Evolutionary conservation across 129 eudicot species (phyloP).

Genomic region (Heracleum sosnowskyi): DNA sequence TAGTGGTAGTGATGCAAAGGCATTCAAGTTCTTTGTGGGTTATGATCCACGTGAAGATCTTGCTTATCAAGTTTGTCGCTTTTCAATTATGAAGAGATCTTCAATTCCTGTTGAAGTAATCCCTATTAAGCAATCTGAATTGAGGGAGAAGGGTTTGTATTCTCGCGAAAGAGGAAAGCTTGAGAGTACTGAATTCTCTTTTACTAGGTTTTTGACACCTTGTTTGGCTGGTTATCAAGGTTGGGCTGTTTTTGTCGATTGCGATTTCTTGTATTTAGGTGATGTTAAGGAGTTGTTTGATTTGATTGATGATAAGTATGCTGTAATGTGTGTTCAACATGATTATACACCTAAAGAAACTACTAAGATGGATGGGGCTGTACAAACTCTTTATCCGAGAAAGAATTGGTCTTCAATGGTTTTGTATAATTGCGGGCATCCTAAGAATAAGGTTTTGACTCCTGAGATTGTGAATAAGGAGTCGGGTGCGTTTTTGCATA

Average conservation of each 20-base stretch:
- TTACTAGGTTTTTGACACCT: constrained; percentile 20
- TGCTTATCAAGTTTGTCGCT: constrained; percentile 65
- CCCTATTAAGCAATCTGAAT: constrained; percentile 71
- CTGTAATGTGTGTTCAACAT: constrained; percentile 88
- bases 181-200: constrained; percentile 32
- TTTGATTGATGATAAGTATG: constrained; percentile 61
- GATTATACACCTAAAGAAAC: constrained; percentile 80
- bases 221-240: constrained; percentile 22
- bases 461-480: constrained; percentile 74
- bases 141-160: constrained; percentile 41
- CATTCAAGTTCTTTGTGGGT: constrained; percentile 60
- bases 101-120: constrained; percentile 59
- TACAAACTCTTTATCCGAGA: constrained; percentile 80
- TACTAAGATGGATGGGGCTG: constrained; percentile 92
- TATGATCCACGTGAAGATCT: constrained; percentile 72
- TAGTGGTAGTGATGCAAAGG: constrained; percentile 11
- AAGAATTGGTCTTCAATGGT: constrained; percentile 98
- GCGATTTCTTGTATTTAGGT: constrained; percentile 71
- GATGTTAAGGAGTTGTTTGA: constrained; percentile 58
- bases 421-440: constrained; percentile 81
- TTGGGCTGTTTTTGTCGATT: constrained; percentile 69
- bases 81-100: constrained; percentile 54
- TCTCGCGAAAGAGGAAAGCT: constrained; percentile 26
- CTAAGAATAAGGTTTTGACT: constrained; percentile 52
- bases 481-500: constrained; percentile 68